phyloP scores from a whole-genome alignment of 768 basidiomycete species.

The Tricholoma flavovirens region DNA sequence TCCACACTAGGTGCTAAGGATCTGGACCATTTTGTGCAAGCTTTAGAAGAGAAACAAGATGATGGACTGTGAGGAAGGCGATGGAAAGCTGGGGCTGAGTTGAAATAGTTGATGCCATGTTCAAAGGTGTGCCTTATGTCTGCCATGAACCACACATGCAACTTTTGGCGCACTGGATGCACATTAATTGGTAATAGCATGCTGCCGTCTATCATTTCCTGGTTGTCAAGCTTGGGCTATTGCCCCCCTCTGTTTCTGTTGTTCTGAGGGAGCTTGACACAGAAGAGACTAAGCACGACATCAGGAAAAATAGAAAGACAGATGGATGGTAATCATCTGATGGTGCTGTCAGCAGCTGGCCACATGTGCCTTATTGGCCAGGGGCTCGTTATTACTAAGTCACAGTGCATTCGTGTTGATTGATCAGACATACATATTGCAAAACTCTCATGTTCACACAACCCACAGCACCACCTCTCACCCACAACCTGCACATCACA shows the following conservation, averaged over 20 bases:
- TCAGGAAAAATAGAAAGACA: conserved; percentile 49
- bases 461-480: conserved; percentile 15
- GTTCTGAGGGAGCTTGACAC: conserved; percentile 36
- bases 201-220: conserved; percentile 87
- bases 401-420: background rate
- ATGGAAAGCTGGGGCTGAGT: conserved; percentile 66
- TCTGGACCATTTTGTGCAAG: conserved; percentile 39
- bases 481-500: conserved; percentile 27
- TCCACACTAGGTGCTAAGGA: conserved; percentile 29
- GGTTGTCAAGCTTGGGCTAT: conserved; percentile 74
- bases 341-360: conserved; percentile 44
- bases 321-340: conserved; percentile 52
- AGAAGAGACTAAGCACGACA: conserved; percentile 44
- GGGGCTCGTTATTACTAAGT: conserved; percentile 43
- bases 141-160: background rate
- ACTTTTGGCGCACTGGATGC: background rate
- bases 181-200: conserved; percentile 66
- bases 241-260: conserved; percentile 40
- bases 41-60: conserved; percentile 50
- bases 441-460: background rate
- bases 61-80: conserved; percentile 50
- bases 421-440: background rate
- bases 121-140: conserved; percentile 64
- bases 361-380: conserved; percentile 95
- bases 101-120: conserved; percentile 76